Evolutionary conservation across 176 grass and related monocot species (phyloP).

Genomic region (Rhynchospora breviuscula): DNA sequence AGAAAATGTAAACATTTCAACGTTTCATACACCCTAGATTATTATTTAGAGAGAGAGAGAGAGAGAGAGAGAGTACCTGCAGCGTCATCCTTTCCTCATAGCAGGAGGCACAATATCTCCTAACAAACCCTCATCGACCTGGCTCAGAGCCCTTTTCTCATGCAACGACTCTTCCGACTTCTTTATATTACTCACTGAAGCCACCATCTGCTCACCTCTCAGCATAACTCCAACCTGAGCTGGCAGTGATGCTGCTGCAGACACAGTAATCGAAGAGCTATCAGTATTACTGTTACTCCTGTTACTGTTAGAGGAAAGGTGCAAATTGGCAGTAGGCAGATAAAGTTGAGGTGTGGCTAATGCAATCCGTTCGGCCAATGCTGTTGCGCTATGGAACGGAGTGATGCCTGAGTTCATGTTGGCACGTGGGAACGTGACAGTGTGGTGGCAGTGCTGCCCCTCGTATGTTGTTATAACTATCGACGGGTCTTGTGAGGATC

Average conservation of each 20-base stretch:
- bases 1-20: not conserved
- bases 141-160: not conserved
- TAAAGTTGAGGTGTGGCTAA: slow-evolving; percentile 6
- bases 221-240: not conserved
- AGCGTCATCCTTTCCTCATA: slow-evolving; percentile 48
- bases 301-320: slow-evolving; percentile 14
- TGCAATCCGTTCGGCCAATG: slow-evolving; percentile 42
- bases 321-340: not conserved
- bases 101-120: slow-evolving; percentile 77
- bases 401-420: not conserved
- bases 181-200: not conserved
- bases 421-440: slow-evolving; percentile 37
- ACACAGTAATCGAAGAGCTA: not conserved
- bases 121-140: slow-evolving; percentile 49
- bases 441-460: slow-evolving; percentile 83
- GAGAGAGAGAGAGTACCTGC: slow-evolving; percentile 6
- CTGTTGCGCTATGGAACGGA: slow-evolving; percentile 28
- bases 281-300: slow-evolving; percentile 5
- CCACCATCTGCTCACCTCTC: not conserved
- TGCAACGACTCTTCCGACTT: not conserved
- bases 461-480: slow-evolving; percentile 95
- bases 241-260: not conserved
- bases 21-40: not conserved
- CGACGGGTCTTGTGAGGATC: slow-evolving; percentile 58
- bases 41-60: not conserved